Evolutionary conservation across 106 monocot genomes (phyloP), one percentile per base, ranked within the genome.

Genomic region (Apostasia ramifera): DNA sequence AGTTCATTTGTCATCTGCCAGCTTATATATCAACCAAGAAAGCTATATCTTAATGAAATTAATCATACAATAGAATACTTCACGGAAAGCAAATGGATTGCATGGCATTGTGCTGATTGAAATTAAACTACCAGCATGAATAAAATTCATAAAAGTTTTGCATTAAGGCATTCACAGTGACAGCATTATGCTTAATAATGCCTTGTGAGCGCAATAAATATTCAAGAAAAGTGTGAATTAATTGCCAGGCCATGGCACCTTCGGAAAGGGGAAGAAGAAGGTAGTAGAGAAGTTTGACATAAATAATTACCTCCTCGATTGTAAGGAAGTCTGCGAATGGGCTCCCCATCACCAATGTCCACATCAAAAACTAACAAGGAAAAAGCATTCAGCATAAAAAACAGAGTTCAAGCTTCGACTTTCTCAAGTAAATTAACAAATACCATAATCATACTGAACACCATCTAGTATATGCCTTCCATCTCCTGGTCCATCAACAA

Each of bases 341-440:
- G 97, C 52, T 89, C 86, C 48, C 97, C 97, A 85, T 98, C 97
- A 74, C 97, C 92, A 78, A 98, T 89, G 63, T 98, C 97, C 69
- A 98, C 97, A 83, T 98, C 89, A 78, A 98, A 98, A 61, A 98
- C 97, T 98, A 61, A 40, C 50, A 5, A 55, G 68, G 42, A 55
- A 63, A 7, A 81, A 73, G 14, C 11, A 44, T 46, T 14, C 49
- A 41, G 64, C 8, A 56, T 44, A 62, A 68, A 53, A 11, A 13
- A 48, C 3, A 57, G 59, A 42, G 3, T 26, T 5, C 11, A 67
- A 46, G 59, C 53, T 39, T 55, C 42, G 44, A 57, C 15, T 6
- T 26, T 15, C 15, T 69, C 7, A 51, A 63, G 76, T 56, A 9
- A 68, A 43, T 51, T 55, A 50, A 43, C 74, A 60, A 55, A 66